These are phyloP conservation scores for Kuraishia hungarica DNA, from an alignment of 805 yeast genomes.

Conservation along the genomic window DNA sequence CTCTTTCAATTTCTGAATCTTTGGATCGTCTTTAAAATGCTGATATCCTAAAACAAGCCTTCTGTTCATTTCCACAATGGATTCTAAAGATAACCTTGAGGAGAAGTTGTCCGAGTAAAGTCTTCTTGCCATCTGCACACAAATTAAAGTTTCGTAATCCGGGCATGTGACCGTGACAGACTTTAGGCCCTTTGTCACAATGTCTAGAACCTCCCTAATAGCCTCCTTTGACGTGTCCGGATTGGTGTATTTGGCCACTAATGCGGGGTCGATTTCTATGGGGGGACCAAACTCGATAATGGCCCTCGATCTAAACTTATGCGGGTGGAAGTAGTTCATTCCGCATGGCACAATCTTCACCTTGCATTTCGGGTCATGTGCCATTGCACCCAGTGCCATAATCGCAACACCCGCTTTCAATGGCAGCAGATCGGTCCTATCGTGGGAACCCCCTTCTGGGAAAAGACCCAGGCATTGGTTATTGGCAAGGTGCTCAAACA, in stretches of 20 bases:
- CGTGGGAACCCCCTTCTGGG: constrained; percentile 99
- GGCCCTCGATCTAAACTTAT: constrained; percentile 90
- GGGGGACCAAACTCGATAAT: constrained; percentile 93
- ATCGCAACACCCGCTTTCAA: constrained; percentile 96
- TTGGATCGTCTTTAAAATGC: constrained; percentile 62
- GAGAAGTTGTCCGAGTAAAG: constrained; percentile 72
- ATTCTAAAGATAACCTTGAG: constrained; percentile 65
- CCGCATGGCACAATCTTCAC: constrained; percentile 95
- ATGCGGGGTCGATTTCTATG: constrained; percentile 50
- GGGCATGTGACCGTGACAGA: constrained; percentile 86
- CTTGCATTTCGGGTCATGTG: constrained; percentile 60
- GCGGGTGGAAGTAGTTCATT: constrained; percentile 94
- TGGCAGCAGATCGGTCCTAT: constrained; percentile 84
- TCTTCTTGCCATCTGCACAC: constrained; percentile 87
- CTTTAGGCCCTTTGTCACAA: constrained; percentile 62
- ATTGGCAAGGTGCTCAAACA: constrained; percentile 72
- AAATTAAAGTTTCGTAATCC: constrained; percentile 83
- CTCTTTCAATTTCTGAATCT: constrained; percentile 48
- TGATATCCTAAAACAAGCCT: constrained; percentile 77
- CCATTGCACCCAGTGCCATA: constrained; percentile 95
- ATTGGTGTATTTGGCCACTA: constrained; percentile 57
- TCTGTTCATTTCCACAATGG: constrained; percentile 87
- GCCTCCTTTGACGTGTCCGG: constrained; percentile 61
- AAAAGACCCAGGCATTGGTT: constrained; percentile 87
- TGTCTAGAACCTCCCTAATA: constrained; percentile 60